phyloP scores from a whole-genome alignment of 2,329 filamentous ascomycete species.

The Gaeumannomyces sp. region DNA sequence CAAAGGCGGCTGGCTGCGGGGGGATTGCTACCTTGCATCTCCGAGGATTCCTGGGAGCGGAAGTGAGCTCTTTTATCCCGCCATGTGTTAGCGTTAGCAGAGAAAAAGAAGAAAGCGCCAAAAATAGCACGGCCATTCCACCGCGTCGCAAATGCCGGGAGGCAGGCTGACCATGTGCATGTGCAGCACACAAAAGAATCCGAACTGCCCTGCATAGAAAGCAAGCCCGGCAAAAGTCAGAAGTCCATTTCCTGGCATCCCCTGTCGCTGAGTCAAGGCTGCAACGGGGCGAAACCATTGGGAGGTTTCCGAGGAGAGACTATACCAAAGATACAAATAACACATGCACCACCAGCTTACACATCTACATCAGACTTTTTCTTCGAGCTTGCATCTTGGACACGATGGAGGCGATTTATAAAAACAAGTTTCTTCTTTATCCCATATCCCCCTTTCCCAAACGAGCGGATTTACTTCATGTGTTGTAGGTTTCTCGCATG shows the following conservation, averaged over 20 bases:
- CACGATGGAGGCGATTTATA: not conserved
- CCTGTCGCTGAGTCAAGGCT: not conserved
- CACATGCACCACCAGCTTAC: not conserved
- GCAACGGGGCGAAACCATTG: not conserved
- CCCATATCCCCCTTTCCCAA: not conserved
- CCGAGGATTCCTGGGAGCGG: too few species aligned
- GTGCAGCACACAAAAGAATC: not conserved
- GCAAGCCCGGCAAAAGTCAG: not conserved
- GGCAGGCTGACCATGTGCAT: not conserved
- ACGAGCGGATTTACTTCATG: not conserved
- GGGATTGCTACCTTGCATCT: not conserved
- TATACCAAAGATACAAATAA: not conserved
- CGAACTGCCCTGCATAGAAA: too few species aligned
- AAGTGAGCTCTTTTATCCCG: too few species aligned
- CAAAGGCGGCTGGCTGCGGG: too few species aligned
- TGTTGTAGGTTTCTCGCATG: not conserved
- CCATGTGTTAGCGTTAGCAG: not conserved
- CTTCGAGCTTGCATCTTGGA: not conserved
- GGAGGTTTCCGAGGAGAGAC: not conserved
- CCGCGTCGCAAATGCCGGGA: not conserved
- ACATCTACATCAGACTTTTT: not conserved
- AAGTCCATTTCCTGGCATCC: not conserved
- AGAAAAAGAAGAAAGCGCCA: not conserved
- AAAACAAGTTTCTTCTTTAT: too few species aligned
- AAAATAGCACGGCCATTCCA: not conserved